A percentile compares a stretch with the other conserved stretches of the same genome.
Evolutionary conservation across 2,329 filamentous ascomycete genomes (phyloP).

Genomic region (Colletotrichum salicis): DNA sequence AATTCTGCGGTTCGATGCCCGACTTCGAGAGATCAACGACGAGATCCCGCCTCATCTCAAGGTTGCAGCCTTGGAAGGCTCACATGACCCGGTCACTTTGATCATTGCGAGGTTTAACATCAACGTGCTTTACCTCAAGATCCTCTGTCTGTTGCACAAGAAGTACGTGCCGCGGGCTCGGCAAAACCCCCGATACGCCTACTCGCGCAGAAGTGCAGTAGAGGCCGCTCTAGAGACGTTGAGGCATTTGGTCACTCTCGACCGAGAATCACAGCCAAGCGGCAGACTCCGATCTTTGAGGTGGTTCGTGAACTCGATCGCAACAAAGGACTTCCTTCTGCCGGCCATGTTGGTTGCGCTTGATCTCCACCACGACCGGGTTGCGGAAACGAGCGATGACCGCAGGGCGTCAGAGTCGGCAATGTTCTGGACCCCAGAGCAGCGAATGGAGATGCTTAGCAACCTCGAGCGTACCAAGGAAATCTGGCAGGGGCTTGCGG

Average conservation of each 20-base stretch:
- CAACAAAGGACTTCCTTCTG: slow-evolving; percentile 85
- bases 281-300: slow-evolving; percentile 78
- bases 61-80: slow-evolving; percentile 79
- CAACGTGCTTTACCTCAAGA: slow-evolving; percentile 88
- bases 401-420: slow-evolving; percentile 55
- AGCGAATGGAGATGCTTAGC: slow-evolving; percentile 79
- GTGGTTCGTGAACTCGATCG: slow-evolving; percentile 83
- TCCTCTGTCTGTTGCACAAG: slow-evolving; percentile 87
- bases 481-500: slow-evolving; percentile 83
- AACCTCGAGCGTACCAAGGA: slow-evolving; percentile 77
- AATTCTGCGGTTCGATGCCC: slow-evolving; percentile 69
- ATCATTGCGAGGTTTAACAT: slow-evolving; percentile 88
- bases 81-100: slow-evolving; percentile 82
- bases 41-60: slow-evolving; percentile 83
- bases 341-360: slow-evolving; percentile 86
- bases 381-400: slow-evolving; percentile 54
- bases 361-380: slow-evolving; percentile 79
- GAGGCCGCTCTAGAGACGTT: slow-evolving; percentile 88
- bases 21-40: slow-evolving; percentile 69
- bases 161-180: slow-evolving; percentile 85
- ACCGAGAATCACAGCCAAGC: slow-evolving; percentile 77
- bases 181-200: slow-evolving; percentile 82
- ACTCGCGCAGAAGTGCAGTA: slow-evolving; percentile 85
- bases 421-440: slow-evolving; percentile 66
- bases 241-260: slow-evolving; percentile 78